Percentiles rank a stretch among this genome's conserved stretches.
Evolutionary conservation across 257 asterid genomes (phyloP).

Genomic region (Pogostemon cablin): DNA sequence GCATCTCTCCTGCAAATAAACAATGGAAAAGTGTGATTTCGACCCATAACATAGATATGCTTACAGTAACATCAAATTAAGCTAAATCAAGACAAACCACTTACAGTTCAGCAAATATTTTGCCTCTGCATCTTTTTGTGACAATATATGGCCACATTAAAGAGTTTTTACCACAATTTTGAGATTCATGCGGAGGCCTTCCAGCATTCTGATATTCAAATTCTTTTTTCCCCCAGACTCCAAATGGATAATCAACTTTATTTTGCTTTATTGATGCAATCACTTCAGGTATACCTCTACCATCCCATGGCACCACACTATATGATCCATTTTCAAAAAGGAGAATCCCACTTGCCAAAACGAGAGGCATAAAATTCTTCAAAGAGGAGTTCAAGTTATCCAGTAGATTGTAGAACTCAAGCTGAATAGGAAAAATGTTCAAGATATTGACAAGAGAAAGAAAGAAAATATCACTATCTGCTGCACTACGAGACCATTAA

Average conservation of each 20-base stretch:
- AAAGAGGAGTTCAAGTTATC: conserved; percentile 59
- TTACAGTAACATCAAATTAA: conserved; percentile 25
- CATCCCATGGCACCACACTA: conserved; percentile 77
- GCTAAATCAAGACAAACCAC: conserved; percentile 36
- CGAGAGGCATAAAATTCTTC: conserved; percentile 72
- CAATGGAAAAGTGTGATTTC: conserved; percentile 20
- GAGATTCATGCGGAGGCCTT: conserved; percentile 43
- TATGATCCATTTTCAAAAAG: conserved; percentile 63
- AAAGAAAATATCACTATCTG: conserved; percentile 18
- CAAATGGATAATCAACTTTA: conserved; percentile 75
- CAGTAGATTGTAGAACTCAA: conserved; percentile 73
- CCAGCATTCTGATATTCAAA: conserved; percentile 68
- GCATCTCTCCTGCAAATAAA: conserved; percentile 71
- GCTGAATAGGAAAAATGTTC: conserved; percentile 49
- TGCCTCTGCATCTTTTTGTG: conserved; percentile 84
- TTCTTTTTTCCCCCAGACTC: conserved; percentile 70
- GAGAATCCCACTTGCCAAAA: conserved; percentile 87
- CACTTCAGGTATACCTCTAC: conserved; percentile 69
- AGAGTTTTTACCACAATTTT: conserved; percentile 46
- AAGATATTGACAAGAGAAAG: conserved; percentile 23
- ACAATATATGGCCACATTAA: conserved; percentile 82
- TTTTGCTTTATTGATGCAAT: conserved; percentile 45
- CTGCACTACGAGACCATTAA: conserved; percentile 17
- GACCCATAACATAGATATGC: conserved; percentile 18
- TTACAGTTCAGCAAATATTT: conserved; percentile 85